phyloP scores from a whole-genome alignment of 495 filamentous ascomycete genomes.

The Aspergillus asperescens region DNA sequence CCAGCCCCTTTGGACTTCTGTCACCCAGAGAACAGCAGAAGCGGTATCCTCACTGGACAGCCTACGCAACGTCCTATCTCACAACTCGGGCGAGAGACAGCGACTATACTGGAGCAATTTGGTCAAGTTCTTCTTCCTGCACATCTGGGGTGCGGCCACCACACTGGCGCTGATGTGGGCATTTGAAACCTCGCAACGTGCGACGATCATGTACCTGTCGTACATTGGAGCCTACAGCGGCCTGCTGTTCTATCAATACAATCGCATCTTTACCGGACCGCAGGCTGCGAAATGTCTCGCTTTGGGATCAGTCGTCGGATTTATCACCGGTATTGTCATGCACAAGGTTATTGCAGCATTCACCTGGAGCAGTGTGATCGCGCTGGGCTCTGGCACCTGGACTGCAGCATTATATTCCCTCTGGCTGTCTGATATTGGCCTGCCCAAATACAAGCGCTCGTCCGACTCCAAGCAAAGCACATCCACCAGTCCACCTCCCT shows the following conservation, averaged over 20 bases:
- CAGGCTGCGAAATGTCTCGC: constrained; percentile 10
- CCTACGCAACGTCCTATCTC: constrained; percentile 1
- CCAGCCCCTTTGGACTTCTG: constrained; percentile 15
- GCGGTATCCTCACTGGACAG: constrained; percentile 6
- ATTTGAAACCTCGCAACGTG: constrained; percentile 3
- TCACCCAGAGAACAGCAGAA: constrained; percentile 2
- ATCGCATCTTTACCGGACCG: constrained; percentile 15
- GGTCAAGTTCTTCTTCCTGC: constrained; percentile 17
- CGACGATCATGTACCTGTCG: constrained; percentile 14
- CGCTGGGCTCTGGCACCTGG: constrained; percentile 13
- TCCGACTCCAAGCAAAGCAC: not conserved
- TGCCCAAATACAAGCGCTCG: not conserved
- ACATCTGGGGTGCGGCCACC: constrained; percentile 13
- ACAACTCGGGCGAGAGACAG: not conserved
- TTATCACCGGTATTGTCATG: constrained; percentile 7
- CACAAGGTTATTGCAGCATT: constrained; percentile 8
- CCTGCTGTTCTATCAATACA: constrained; percentile 16
- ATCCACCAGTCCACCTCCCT: not conserved
- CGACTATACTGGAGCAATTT: constrained; percentile 12
- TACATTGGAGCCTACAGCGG: constrained; percentile 17
- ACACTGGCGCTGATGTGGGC: constrained; percentile 16
- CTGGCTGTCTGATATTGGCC: constrained; percentile 9
- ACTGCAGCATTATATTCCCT: constrained; percentile 14
- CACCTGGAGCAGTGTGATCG: constrained; percentile 14
- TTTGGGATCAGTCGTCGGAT: constrained; percentile 1